Evolutionary conservation across 345 rosid species (phyloP).

Genomic region (Gossypium longicalyx): DNA sequence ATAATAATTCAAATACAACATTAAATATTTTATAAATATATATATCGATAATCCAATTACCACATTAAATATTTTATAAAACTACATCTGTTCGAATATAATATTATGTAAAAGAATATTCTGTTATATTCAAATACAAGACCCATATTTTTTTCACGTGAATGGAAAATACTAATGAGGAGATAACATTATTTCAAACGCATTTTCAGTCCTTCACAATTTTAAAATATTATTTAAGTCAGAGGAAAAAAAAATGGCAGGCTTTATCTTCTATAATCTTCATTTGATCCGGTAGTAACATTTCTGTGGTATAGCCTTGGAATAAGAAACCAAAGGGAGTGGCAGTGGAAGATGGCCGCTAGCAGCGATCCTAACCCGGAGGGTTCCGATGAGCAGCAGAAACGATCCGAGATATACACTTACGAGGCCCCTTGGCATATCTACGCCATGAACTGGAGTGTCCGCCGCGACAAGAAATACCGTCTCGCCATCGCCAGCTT

Average conservation of each 20-base stretch:
- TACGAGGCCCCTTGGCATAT: constrained; percentile 97
- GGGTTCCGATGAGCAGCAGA: constrained; percentile 90
- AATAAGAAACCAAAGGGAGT: background rate
- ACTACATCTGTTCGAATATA: too few species aligned
- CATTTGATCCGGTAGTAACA: background rate
- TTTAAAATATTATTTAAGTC: too few species aligned
- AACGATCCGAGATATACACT: constrained; percentile 91
- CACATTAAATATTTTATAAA: too few species aligned
- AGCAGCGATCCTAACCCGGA: constrained; percentile 77
- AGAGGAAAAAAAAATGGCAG: background rate
- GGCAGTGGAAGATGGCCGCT: constrained; percentile 39
- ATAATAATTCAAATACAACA: too few species aligned
- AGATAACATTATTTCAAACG: too few species aligned
- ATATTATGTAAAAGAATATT: too few species aligned
- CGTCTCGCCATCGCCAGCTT: constrained; percentile 91
- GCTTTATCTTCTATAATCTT: background rate
- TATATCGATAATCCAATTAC: too few species aligned
- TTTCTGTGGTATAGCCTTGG: background rate
- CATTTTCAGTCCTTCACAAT: too few species aligned
- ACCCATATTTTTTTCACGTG: too few species aligned
- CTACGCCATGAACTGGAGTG: constrained; percentile 99
- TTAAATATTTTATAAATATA: too few species aligned
- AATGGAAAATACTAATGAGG: too few species aligned
- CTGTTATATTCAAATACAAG: too few species aligned
- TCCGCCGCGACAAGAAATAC: constrained; percentile 95